phyloP scores from a whole-genome alignment of 2,329 filamentous ascomycete species.

The Escovopsis sp. region DNA sequence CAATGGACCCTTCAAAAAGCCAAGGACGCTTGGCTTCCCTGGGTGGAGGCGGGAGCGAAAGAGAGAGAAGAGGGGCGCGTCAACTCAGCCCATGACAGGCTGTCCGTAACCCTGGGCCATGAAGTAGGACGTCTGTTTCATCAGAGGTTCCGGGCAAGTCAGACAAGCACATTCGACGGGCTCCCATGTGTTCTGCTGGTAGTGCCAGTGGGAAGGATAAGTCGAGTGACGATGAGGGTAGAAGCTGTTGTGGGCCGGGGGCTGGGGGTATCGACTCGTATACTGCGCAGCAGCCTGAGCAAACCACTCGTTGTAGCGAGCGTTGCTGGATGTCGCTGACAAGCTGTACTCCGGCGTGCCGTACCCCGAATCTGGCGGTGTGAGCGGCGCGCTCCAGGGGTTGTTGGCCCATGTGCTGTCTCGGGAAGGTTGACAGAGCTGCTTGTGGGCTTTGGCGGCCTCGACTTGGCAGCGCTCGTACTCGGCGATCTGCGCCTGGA shows the following conservation, averaged over 20 bases:
- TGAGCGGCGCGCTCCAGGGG: constrained; percentile 34
- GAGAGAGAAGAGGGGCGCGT: constrained; percentile 10
- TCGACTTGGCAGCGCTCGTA: constrained; percentile 34
- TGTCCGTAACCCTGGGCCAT: constrained; percentile 34
- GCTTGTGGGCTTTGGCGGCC: constrained; percentile 25
- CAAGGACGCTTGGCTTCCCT: not conserved
- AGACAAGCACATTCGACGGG: constrained; percentile 35
- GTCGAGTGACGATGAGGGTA: constrained; percentile 25
- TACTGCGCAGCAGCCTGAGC: constrained; percentile 27
- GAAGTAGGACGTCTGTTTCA: constrained; percentile 34
- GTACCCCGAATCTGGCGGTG: constrained; percentile 46
- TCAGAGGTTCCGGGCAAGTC: constrained; percentile 27
- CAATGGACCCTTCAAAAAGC: not conserved
- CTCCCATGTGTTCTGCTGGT: constrained; percentile 35
- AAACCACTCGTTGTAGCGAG: constrained; percentile 44
- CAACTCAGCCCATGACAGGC: constrained; percentile 35
- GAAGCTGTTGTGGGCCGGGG: constrained; percentile 23
- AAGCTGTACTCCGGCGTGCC: constrained; percentile 43
- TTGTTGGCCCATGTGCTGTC: constrained; percentile 31
- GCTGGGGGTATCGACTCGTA: constrained; percentile 28
- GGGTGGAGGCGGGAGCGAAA: not conserved
- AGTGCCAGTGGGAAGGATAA: constrained; percentile 29
- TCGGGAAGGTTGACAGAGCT: constrained; percentile 26
- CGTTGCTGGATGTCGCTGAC: constrained; percentile 38
- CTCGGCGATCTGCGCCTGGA: constrained; percentile 40